Evolutionary conservation across 2,329 filamentous ascomycete genomes (phyloP), one percentile per base, ranked within the genome.

Genomic region (Paraphaeosphaeria minitans): DNA sequence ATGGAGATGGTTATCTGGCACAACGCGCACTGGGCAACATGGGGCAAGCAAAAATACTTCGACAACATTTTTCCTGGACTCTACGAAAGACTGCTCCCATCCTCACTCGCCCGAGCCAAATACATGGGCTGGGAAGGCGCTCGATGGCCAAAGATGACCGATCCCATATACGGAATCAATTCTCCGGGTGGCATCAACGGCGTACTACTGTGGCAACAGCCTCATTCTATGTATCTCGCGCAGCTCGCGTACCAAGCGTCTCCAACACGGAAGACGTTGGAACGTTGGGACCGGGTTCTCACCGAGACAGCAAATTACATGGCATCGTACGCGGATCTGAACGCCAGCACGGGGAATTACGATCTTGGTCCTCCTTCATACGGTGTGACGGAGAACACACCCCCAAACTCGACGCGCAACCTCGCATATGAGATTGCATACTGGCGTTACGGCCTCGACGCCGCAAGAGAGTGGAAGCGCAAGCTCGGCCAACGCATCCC

Each of bases 151-250:
- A 84, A 87, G 66, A 86, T 86, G 84, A 84, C 80, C 9, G 84
- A 86, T 66, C 82, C 84, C 0, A 81, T 79, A 0, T 41, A 27
- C 14, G 83, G 84, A 24, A 77, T 82, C 12, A 83, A 80, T 49
- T 83, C 84, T 1, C 85, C 85, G 0, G 85, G 86, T 2, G 82
- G 85, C 62, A 87, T 87, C 68, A 88, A 88, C 68, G 82, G 81
- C 10, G 74, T 88, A 1, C 75, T 88, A 2, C 83, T 87, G 55
- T 88, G 85, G 85, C 85, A 88, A 64, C 85, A 87, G 65, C 85
- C 84, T 9, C 85, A 88, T 66, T 78, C 82, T 0, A 83, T 87
- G 78, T 85, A 84, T 66, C 85, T 87, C 65, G 85, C 85, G 0
- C 84, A 86, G 68, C 72, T 82, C 16, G 82, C 85, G 65, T 86